Base-by-base conservation (phyloP, 495 filamentous ascomycete genomes). In the Xylaria longipes region DNA sequence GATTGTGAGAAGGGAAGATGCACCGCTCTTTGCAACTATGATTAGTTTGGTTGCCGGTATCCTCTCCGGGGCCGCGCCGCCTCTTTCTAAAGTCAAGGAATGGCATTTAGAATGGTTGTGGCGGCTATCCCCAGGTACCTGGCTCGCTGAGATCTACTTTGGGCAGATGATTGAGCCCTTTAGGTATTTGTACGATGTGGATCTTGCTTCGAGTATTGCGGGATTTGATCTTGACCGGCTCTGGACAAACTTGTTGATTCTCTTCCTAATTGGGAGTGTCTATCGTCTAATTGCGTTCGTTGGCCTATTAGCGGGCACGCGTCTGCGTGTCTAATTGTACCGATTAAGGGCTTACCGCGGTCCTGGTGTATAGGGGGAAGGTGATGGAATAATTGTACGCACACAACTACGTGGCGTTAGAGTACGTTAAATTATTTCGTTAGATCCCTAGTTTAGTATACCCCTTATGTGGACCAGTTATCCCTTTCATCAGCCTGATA, bases 101-200 rank as follows among this genome's bases (percentile, higher is more conserved):
- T 90, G 88, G 88, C 81, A 87, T 60, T 48, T 90, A 46, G 82
- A 79, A 50, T 89, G 86, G 87, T 75, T 89, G 33, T 90, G 87
- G 87, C 78, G 86, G 15, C 52, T 75, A 6, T 83, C 80, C 25
- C 87, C 88, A 1, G 87, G 82, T 14, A 85, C 85, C 14, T 90
- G 87, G 88, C 80, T 89, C n/a, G 81, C 85, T 3, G 87, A 90
- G 75, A 79, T 84, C 11, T 89, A 89, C 72, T 85, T 88, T 65
- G 82, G 80, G 1, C 77, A 84, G 72, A 80, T 87, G 66, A 72
- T 87, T 20, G 70, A 70, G 52, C 86, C 86, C 1, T 79, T 87
- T 46, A 73, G 65, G 1, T 86, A 87, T 75, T 72, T 88, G 50
- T 84, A 85, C 74, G 62, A 84, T 52, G 78, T 85, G 50, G 79